Base-by-base conservation (phyloP, 2,329 filamentous ascomycete genomes). In the Cytospora leucostoma region DNA sequence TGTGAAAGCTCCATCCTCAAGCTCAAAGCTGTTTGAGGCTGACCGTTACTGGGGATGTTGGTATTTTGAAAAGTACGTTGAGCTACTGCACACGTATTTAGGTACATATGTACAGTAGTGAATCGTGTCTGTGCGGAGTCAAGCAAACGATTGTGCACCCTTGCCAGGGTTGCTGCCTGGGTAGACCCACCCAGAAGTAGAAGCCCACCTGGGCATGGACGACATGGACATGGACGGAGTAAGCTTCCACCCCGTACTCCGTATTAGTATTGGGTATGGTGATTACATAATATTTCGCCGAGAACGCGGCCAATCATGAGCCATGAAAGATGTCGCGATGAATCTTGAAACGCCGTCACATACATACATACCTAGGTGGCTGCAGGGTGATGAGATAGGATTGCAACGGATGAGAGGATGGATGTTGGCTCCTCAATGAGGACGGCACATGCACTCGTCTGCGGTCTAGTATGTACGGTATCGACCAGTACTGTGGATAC, bases 331-430 rank as follows among this genome's bases (percentile, higher is more conserved):
- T 54, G 61, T 63, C 49, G 56, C 44, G 35, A 55, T 56, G 58
- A 55, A 51, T 55, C 56, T 55, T 63, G 61, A 63, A 63, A 63
- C 61, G 40, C 61, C 58, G 21, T 47, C 44, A 47, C 44, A 47
- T 47, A 40, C 38, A 27, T 27, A 27, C 27, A 27, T 27, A 27
- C 27, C 27, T 27, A 27, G 27, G 27, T 27, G 27, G 27, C 56
- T 58, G 34, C 56, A 55, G 61, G 38, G 44, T 47, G 44, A 47
- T 47, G n/a, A 47, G 44, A 49, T 49, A 37, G 55, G 52, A 56
- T 59, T 59, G 47, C 37, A 38, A 49, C 33, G 33, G n/a, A 55
- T 47, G 17, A 34, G 21, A 27, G 35, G 27, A 51, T 47, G 52
- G 52, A 52, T 37, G 56, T 21, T 34, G 19, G 50, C 44, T 63